Base-by-base conservation (phyloP, 495 filamentous ascomycete species). In the Chaetomium fimeti region DNA sequence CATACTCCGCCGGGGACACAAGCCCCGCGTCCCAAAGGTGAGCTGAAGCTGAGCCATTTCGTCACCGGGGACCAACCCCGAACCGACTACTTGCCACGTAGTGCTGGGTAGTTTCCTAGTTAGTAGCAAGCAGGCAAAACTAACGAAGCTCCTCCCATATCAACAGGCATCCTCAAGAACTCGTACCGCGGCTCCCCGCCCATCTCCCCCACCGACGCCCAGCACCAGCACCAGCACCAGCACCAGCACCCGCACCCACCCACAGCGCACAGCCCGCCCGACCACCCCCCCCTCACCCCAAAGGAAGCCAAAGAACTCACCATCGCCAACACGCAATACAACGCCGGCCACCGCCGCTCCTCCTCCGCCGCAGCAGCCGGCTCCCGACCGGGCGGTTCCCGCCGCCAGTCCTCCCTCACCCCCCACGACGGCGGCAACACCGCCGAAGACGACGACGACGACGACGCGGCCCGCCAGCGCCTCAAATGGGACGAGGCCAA, bases 401-500 rank as follows among this genome's bases (percentile, higher is more conserved):
- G 93, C 53, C 86, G 92, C 22, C 88, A 88, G 62, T 92, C 89
- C 0, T 81, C 78, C 57, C 82, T 73, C 61, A 71, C 75, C 38
- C 70, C 77, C 7, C 66, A 71, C 18, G 75, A 78, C 38, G 75
- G 74, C 29, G 7, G 3, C 29, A 32, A 3, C 29, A 32, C 29
- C 29, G 7, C 29, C 32, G 8, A 36, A 1, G 32, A 5, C 32
- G 32, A 5, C 32, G 32, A 1, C 32, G 32, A 5, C 43, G 76
- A 70, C 24, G 72, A 76, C 42, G 87, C 89, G 27, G 82, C 82
- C 58, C 83, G 82, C 45, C 86, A 88, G 72, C 88, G 93, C 15
- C 81, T 98, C 61, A 95, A 97, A 74, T 98, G 94, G 94, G 94
- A 98, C 71, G 94, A 98, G 75, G 94, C 91, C 24, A 98, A 98